phyloP scores from a whole-genome alignment of 495 filamentous ascomycete genomes.

The Filosporella fistucella region DNA sequence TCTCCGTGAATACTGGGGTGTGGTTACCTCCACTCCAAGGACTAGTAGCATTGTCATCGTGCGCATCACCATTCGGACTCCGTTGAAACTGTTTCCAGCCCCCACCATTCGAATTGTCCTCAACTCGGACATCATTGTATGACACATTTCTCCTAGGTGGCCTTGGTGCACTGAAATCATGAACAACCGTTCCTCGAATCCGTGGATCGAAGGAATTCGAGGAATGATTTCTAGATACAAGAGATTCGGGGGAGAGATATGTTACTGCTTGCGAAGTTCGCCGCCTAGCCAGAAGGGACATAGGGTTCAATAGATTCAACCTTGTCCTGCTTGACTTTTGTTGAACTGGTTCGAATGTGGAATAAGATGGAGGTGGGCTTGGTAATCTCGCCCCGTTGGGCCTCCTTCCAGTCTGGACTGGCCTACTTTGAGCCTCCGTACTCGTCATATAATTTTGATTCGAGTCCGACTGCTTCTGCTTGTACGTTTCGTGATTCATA shows the following conservation, averaged over 20 bases:
- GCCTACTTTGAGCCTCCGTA: slow-evolving; percentile 18
- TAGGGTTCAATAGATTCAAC: slow-evolving; percentile 65
- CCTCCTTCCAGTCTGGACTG: slow-evolving; percentile 14
- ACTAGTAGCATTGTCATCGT: slow-evolving; percentile 11
- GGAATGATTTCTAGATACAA: slow-evolving; percentile 32
- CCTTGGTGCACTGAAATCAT: slow-evolving; percentile 86
- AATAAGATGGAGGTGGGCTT: slow-evolving; percentile 25
- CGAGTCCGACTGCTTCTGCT: slow-evolving; percentile 19
- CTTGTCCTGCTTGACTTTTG: slow-evolving; percentile 44
- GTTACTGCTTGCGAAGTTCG: slow-evolving; percentile 51
- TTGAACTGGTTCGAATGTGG: slow-evolving; percentile 19
- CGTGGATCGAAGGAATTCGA: slow-evolving; percentile 67
- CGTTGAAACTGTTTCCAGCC: slow-evolving; percentile 15
- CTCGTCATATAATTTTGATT: slow-evolving; percentile 18
- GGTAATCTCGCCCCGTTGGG: slow-evolving; percentile 31
- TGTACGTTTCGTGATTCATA: slow-evolving; percentile 21
- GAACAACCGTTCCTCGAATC: slow-evolving; percentile 78
- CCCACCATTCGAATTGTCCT: slow-evolving; percentile 3
- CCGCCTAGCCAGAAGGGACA: slow-evolving; percentile 55
- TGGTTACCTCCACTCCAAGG: slow-evolving; percentile 32
- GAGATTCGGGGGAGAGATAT: slow-evolving; percentile 30
- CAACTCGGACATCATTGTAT: slow-evolving; percentile 31
- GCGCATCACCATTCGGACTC: slow-evolving; percentile 11
- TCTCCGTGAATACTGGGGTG: slow-evolving; percentile 62
- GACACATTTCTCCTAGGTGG: slow-evolving; percentile 46